These are phyloP conservation scores for Hansenula lynferdii DNA, from an alignment of 1,139 yeast species.

Conservation along the genomic window DNA sequence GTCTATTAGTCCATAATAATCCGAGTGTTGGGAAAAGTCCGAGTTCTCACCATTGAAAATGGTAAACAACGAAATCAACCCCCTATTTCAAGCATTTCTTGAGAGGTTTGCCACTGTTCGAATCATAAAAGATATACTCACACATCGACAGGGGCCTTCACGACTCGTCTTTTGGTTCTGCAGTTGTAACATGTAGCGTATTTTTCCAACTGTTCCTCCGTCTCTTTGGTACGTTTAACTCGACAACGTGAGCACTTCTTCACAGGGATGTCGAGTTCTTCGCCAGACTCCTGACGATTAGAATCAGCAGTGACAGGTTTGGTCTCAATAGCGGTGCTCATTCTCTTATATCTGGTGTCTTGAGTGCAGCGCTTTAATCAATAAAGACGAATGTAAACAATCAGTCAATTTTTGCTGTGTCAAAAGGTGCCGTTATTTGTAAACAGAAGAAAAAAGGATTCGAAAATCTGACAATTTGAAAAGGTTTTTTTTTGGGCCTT, in stretches of 20 bases:
- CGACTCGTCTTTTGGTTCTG: constrained; percentile 32
- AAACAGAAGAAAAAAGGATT: neutral
- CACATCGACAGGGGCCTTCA: constrained; percentile 10
- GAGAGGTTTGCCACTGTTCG: too few relatives aligned
- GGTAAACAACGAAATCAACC: too few relatives aligned
- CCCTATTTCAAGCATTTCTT: too few relatives aligned
- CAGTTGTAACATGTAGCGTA: constrained; percentile 36
- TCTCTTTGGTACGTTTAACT: constrained; percentile 30
- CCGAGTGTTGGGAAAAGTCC: too few relatives aligned
- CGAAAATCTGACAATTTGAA: neutral
- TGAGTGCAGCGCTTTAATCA: too few relatives aligned
- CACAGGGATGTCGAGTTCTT: too few relatives aligned
- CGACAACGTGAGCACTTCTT: constrained; percentile 39
- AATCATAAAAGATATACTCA: constrained; percentile 3
- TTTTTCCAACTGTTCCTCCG: constrained; percentile 26
- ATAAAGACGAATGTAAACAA: constrained; percentile 5
- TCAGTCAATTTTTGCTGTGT: constrained; percentile 6
- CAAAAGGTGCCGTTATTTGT: neutral
- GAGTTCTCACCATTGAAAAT: too few relatives aligned
- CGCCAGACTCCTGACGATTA: too few relatives aligned
- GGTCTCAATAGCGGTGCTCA: too few relatives aligned
- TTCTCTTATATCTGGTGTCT: too few relatives aligned
- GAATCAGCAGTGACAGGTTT: too few relatives aligned
- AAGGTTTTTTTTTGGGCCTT: neutral
- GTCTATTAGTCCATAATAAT: too few relatives aligned